phyloP scores from a whole-genome alignment of 192 early-diverging fungal genomes.

The Oehlia diaphana region DNA sequence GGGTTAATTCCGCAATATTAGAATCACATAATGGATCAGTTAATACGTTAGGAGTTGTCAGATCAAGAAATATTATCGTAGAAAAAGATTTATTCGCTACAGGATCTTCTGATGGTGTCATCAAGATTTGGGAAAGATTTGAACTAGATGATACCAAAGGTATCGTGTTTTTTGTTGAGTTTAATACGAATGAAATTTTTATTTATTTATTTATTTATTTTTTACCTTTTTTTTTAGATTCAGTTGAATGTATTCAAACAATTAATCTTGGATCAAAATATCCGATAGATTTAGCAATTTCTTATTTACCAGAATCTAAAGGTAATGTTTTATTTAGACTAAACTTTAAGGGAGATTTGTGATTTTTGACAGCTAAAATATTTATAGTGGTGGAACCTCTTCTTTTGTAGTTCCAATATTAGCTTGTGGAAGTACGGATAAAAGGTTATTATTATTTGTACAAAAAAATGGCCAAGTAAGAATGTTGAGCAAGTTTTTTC shows the following conservation, averaged over 20 bases:
- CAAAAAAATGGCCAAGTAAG: conserved; percentile 38
- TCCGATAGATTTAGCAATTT: conserved; percentile 66
- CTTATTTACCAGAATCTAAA: conserved; percentile 63
- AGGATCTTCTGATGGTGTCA: conserved; percentile 70
- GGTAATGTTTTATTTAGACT: conserved; percentile 32
- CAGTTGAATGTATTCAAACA: conserved; percentile 63
- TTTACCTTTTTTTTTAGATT: conserved; percentile 32
- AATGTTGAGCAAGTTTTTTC: neutral
- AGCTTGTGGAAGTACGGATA: conserved; percentile 84
- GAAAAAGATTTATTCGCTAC: conserved; percentile 60
- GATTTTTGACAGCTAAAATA: neutral
- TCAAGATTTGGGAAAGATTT: conserved; percentile 65
- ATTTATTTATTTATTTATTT: neutral
- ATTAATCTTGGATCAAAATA: conserved; percentile 67
- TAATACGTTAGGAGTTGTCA: conserved; percentile 61
- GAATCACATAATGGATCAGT: conserved; percentile 67
- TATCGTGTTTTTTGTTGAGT: conserved; percentile 3
- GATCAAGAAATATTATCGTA: conserved; percentile 43
- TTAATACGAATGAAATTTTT: neutral
- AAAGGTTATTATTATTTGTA: conserved; percentile 69
- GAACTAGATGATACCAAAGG: conserved; percentile 40
- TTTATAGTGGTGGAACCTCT: neutral
- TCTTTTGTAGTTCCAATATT: conserved; percentile 57
- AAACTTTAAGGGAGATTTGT: neutral
- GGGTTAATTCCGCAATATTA: conserved; percentile 68